These are phyloP conservation scores for Daldinia bambusicola DNA, from an alignment of 495 filamentous ascomycete genomes.

Conservation along the genomic window DNA sequence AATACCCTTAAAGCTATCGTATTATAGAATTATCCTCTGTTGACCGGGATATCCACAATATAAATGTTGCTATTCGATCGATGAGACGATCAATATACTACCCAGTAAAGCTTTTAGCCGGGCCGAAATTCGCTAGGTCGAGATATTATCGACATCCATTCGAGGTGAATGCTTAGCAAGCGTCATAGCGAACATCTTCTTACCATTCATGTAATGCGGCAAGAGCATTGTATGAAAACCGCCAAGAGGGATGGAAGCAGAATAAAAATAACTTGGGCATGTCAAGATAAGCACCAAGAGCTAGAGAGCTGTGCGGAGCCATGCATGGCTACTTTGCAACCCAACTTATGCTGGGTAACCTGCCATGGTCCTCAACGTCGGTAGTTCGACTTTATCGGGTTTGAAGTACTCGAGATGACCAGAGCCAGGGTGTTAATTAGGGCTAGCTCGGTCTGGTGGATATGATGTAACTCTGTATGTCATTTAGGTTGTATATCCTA, in stretches of 20 bases:
- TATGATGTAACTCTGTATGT: constrained; percentile 25
- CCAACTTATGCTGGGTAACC: constrained; percentile 18
- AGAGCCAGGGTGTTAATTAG: constrained; percentile 14
- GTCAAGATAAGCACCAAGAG: constrained; percentile 20
- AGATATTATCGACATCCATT: not conserved
- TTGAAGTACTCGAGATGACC: constrained; percentile 1
- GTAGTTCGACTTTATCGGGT: constrained; percentile 33
- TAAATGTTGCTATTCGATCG: not conserved
- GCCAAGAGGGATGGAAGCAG: constrained; percentile 1
- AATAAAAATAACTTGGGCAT: constrained; percentile 35
- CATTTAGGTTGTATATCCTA: constrained; percentile 9
- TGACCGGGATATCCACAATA: constrained; percentile 3
- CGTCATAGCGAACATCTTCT: constrained; percentile 1
- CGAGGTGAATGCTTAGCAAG: constrained; percentile 20
- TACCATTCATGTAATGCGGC: constrained; percentile 19
- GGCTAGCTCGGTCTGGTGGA: constrained; percentile 21
- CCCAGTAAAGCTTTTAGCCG: constrained; percentile 20
- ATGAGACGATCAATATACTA: constrained; percentile 11
- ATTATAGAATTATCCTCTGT: not conserved
- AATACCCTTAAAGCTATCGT: constrained; percentile 5
- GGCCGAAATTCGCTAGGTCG: constrained; percentile 5
- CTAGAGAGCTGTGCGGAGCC: constrained; percentile 7
- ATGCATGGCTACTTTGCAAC: constrained; percentile 11
- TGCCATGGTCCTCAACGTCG: constrained; percentile 21
- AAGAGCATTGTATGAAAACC: constrained; percentile 28